These are phyloP conservation scores for Mycena galericulata DNA, from an alignment of 768 basidiomycete genomes.

Conservation along the genomic window DNA sequence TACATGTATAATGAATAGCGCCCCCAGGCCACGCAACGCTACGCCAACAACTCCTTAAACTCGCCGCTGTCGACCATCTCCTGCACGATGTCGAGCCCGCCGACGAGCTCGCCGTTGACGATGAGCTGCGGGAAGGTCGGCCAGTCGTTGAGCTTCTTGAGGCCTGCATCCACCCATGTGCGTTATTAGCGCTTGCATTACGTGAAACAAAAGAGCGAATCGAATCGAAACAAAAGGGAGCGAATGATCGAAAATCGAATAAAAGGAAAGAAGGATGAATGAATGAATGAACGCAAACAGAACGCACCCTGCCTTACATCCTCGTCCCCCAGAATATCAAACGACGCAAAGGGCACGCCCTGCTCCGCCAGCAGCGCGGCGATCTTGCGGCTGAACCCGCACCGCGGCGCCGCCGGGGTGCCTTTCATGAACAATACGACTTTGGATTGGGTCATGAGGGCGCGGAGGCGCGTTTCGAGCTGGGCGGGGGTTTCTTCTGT, in stretches of 20 bases:
- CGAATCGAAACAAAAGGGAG: not conserved
- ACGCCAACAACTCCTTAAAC: slow-evolving; percentile 65
- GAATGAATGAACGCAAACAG: too few relatives aligned
- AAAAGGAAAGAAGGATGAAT: not conserved
- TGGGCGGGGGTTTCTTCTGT: slow-evolving; percentile 69
- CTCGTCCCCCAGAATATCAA: slow-evolving; percentile 89
- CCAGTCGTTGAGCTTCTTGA: slow-evolving; percentile 88
- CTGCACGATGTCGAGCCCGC: slow-evolving; percentile 92
- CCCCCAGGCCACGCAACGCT: too few relatives aligned
- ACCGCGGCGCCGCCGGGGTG: slow-evolving; percentile 78
- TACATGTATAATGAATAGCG: too few relatives aligned
- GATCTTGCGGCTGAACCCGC: slow-evolving; percentile 87
- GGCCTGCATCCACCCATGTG: too few relatives aligned
- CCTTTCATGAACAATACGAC: slow-evolving; percentile 96
- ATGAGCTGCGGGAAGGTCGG: slow-evolving; percentile 92
- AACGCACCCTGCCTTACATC: slow-evolving; percentile 79
- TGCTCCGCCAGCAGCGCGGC: slow-evolving; percentile 74
- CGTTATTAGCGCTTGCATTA: not conserved
- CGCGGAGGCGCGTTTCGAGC: slow-evolving; percentile 70
- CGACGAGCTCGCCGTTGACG: slow-evolving; percentile 91
- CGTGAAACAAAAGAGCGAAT: not conserved
- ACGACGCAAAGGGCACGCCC: slow-evolving; percentile 74
- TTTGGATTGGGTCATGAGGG: slow-evolving; percentile 81
- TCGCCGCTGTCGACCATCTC: slow-evolving; percentile 91
- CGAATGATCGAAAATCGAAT: not conserved